Evolutionary conservation across 2,329 filamentous ascomycete species (phyloP).

Genomic region (Colletotrichum spaethianum): DNA sequence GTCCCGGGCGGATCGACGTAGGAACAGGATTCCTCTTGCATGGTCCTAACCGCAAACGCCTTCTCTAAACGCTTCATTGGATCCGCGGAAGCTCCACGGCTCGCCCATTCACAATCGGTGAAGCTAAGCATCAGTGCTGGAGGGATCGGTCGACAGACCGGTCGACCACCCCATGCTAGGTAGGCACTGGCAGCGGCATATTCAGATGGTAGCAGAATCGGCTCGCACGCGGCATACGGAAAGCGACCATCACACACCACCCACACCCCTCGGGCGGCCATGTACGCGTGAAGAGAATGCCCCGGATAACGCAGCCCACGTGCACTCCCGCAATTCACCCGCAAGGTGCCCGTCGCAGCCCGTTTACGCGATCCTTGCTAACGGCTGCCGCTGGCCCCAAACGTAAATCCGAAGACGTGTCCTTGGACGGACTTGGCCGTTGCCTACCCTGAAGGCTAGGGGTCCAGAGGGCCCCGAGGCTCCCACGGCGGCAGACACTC

Average conservation of each 20-base stretch:
- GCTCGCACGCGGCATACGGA: neutral
- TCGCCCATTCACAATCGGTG: too few relatives aligned
- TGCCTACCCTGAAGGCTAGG: slow-evolving; percentile 1
- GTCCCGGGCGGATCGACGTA: slow-evolving; percentile 12
- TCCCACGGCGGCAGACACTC: neutral
- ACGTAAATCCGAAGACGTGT: neutral
- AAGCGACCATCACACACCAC: slow-evolving; percentile 2
- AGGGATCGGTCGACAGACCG: neutral
- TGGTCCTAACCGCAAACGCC: neutral
- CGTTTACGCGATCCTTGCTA: neutral
- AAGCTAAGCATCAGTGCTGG: neutral
- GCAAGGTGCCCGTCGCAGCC: neutral
- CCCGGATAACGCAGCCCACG: slow-evolving; percentile 1
- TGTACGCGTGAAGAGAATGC: slow-evolving; percentile 5
- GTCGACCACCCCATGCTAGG: neutral
- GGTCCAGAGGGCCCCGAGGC: slow-evolving; percentile 19
- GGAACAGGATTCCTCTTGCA: neutral
- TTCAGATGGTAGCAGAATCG: neutral
- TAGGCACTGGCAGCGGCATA: neutral
- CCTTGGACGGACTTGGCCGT: neutral
- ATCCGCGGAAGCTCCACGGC: neutral
- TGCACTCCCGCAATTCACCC: slow-evolving; percentile 6
- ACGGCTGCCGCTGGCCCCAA: neutral
- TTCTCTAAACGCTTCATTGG: neutral
- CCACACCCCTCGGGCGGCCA: too few relatives aligned